A percentile compares a stretch with the other conserved stretches of the same genome.
phyloP scores from a whole-genome alignment of 2,329 filamentous ascomycete genomes.

The Diaporthe capsici region DNA sequence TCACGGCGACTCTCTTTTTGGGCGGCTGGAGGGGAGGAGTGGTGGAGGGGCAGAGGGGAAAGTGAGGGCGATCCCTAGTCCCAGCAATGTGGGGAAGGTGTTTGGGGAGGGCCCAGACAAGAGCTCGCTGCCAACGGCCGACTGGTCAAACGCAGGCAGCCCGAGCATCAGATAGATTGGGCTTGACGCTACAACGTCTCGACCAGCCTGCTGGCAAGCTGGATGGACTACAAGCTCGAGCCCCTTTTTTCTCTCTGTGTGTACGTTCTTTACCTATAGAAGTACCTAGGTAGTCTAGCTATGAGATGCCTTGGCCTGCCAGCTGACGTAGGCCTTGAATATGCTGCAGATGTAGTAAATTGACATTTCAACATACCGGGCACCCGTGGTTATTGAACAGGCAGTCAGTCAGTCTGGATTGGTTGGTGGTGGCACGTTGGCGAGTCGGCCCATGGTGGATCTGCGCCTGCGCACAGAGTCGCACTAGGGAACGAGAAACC shows the following conservation, averaged over 20 bases:
- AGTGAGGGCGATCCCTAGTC: background rate
- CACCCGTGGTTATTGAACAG: background rate
- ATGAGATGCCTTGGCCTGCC: background rate
- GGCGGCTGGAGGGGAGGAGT: background rate
- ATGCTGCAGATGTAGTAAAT: background rate
- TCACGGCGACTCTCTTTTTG: background rate
- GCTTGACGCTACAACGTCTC: constrained; percentile 1
- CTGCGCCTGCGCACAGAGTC: constrained; percentile 13
- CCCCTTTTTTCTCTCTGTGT: background rate
- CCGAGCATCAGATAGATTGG: constrained; percentile 32
- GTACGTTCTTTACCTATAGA: no score
- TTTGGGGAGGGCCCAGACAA: constrained; percentile 8
- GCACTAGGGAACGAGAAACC: constrained; percentile 6
- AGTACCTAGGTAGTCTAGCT: no score
- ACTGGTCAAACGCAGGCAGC: constrained; percentile 21
- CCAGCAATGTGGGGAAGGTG: constrained; percentile 18
- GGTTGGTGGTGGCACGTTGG: background rate
- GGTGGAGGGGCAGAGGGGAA: background rate
- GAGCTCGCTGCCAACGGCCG: constrained; percentile 16
- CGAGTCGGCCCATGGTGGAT: constrained; percentile 4
- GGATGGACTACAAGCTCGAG: background rate
- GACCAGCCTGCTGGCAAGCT: background rate
- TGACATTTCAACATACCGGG: background rate
- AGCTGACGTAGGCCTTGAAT: background rate
- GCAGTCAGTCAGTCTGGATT: background rate